Conservation (phyloP, 2,329 filamentous ascomycete species). For the Ophiognomonia clavigignenti-juglandacearum region DNA sequence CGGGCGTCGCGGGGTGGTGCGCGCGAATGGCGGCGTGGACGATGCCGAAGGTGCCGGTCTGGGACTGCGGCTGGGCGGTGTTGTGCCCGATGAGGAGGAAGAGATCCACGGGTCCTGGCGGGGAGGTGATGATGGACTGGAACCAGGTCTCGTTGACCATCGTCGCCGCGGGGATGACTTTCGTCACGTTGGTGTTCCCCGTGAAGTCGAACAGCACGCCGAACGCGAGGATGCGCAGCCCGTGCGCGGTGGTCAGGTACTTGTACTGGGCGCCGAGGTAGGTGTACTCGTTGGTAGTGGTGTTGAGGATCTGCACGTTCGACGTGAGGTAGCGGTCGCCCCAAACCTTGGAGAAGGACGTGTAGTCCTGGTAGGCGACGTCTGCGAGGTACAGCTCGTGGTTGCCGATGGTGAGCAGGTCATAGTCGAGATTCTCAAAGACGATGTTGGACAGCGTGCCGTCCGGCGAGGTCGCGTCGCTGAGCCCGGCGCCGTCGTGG, state of each 20-base stretch:
- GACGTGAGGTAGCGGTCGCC: constrained; percentile 40
- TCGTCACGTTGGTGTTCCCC: constrained; percentile 57
- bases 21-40: constrained; percentile 56
- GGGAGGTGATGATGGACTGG: constrained; percentile 45
- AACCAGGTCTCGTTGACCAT: constrained; percentile 57
- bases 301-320: constrained; percentile 39
- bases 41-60: constrained; percentile 36
- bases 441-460: constrained; percentile 47
- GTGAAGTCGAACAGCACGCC: constrained; percentile 42
- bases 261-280: constrained; percentile 39
- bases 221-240: constrained; percentile 39
- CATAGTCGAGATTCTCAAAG: constrained; percentile 37
- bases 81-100: constrained; percentile 63
- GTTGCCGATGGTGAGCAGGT: constrained; percentile 44
- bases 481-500: constrained; percentile 61
- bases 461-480: constrained; percentile 54
- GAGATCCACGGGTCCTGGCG: constrained; percentile 51
- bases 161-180: constrained; percentile 49
- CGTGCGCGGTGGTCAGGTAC: constrained; percentile 38
- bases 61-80: constrained; percentile 41
- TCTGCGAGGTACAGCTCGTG: constrained; percentile 62
- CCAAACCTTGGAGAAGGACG: constrained; percentile 53
- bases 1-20: constrained; percentile 50
- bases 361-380: constrained; percentile 57
- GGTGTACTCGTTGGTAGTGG: constrained; percentile 32